These are phyloP conservation scores for Schwanniomyces etchellsii DNA, from an alignment of 1,139 yeast genomes.

Conservation along the genomic window DNA sequence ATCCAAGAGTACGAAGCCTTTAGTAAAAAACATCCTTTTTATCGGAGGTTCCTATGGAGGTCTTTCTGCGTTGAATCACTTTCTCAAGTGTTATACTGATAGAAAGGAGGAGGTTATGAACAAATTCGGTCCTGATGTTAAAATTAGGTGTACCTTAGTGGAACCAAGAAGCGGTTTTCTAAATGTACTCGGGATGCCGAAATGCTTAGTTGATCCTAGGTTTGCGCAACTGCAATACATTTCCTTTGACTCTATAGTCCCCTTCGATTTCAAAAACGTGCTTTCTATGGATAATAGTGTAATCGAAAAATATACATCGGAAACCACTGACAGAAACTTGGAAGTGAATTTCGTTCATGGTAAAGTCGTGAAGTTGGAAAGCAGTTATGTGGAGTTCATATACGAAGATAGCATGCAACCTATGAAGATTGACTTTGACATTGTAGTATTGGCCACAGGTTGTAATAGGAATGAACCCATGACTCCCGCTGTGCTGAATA, in stretches of 20 bases:
- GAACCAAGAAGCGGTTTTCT: conserved; percentile 43
- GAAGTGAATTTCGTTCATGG: conserved; percentile 26
- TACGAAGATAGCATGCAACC: conserved; percentile 8
- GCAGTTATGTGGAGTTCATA: conserved; percentile 12
- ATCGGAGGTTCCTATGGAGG: conserved; percentile 43
- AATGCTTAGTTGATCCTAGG: conserved; percentile 31
- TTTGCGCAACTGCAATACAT: conserved; percentile 37
- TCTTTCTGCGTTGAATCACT: conserved; percentile 25
- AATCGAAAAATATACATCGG: conserved; percentile 1
- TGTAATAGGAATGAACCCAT: conserved; percentile 43
- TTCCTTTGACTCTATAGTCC: conserved; percentile 18
- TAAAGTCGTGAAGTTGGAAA: conserved; percentile 16
- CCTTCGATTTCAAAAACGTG: conserved; percentile 18
- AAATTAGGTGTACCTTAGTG: conserved; percentile 27
- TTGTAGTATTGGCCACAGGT: conserved; percentile 38
- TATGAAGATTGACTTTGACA: conserved; percentile 28
- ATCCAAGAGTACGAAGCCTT: too few species aligned
- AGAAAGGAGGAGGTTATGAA: conserved; percentile 2
- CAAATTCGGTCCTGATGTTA: conserved; percentile 4
- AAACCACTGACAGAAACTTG: background rate
- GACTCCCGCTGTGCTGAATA: conserved; percentile 30
- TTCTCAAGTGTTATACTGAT: conserved; percentile 16
- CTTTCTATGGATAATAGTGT: conserved; percentile 12
- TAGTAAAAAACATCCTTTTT: conserved; percentile 20
- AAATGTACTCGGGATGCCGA: conserved; percentile 40